Percentiles rank a stretch among this genome's conserved stretches.
Conservation (phyloP, 176 grass and related monocot species). For the Puccinellia tenuiflora region DNA sequence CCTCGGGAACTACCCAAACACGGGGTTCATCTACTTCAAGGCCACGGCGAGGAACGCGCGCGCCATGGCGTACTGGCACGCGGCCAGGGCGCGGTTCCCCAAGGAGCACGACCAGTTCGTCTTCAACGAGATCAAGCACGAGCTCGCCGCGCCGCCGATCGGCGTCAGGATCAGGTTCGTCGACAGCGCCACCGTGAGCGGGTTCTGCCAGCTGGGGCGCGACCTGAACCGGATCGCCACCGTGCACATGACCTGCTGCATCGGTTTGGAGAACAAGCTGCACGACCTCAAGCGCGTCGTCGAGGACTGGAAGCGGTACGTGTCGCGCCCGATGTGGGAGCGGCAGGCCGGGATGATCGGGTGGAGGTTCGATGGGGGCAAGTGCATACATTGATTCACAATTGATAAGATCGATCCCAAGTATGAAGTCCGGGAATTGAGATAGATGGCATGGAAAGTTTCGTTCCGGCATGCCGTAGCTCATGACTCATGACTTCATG, state of each 20-base stretch:
- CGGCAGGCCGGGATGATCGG: slow-evolving; percentile 36
- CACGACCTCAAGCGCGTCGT: slow-evolving; percentile 47
- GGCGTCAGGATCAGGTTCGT: slow-evolving; percentile 74
- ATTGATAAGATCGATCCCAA: neutral
- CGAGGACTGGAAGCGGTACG: slow-evolving; percentile 60
- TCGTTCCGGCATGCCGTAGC: neutral
- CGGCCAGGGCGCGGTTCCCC: slow-evolving; percentile 41
- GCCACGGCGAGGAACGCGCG: slow-evolving; percentile 37
- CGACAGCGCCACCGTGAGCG: slow-evolving; percentile 41
- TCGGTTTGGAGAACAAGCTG: slow-evolving; percentile 62
- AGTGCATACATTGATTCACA: slow-evolving; percentile 53
- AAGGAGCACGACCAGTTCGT: slow-evolving; percentile 71
- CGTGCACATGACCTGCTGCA: slow-evolving; percentile 82
- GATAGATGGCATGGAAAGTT: neutral
- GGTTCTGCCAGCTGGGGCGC: slow-evolving; percentile 66
- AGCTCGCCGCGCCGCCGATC: slow-evolving; percentile 29
- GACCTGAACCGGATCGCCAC: slow-evolving; percentile 69
- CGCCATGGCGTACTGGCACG: slow-evolving; percentile 85
- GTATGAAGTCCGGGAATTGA: neutral
- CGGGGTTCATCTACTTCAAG: slow-evolving; percentile 89
- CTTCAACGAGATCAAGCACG: slow-evolving; percentile 77
- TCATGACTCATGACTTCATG: neutral
- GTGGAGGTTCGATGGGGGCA: slow-evolving; percentile 64
- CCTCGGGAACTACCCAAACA: slow-evolving; percentile 77
- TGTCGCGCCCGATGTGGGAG: slow-evolving; percentile 45